Evolutionary conservation across 352 stramenopile species (phyloP), one percentile per base, ranked within the genome.

Genomic region (Phytophthora kernoviae): DNA sequence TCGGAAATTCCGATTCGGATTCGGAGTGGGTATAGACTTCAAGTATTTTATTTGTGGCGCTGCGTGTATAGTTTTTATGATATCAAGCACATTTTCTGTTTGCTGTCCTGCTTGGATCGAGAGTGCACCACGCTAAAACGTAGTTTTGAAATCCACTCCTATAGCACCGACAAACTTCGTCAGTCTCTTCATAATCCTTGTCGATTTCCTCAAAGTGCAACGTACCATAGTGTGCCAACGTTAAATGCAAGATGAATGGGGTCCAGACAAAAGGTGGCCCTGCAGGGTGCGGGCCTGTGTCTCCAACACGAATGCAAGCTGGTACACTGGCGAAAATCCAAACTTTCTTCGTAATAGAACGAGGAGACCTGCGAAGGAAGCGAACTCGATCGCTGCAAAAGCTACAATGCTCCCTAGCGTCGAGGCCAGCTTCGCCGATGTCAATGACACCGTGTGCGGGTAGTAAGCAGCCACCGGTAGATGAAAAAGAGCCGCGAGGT

Each of bases 221-320:
- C 39, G 27, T 57, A 70, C 58, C 70, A 21, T 60, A 68, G 40
- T 76, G 58, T 0, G 37, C 20, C 11, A 80, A 48, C 0, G 55
- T 65, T 7, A 75, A 45, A 27, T 52, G 57, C 12, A 80, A 33
- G n/a, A 67, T 73, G 36, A 46, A 65, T 6, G 46, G 44, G 11
- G 55, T 54, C 68, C 55, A 75, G 15, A 72, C 33, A 14, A 80
- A 0, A 77, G 17, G 2, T 54, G 48, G 0, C 54, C 48, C 21
- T 77, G 68, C 1, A 80, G 2, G 2, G 55, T 46, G 9, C 26
- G 18, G 0, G 17, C 11, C n/a, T 77, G 53, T 2, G 18, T 73
- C 50, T 80, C 70, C 0, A 83, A 52, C n/a, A 80, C 68, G 32
- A 83, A 81, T 0, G 63, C 74, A 2, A 81, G 37, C 20, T 69